Evolutionary conservation across 202 grass and related monocot species (phyloP).

Genomic region (Panicum virgatum): DNA sequence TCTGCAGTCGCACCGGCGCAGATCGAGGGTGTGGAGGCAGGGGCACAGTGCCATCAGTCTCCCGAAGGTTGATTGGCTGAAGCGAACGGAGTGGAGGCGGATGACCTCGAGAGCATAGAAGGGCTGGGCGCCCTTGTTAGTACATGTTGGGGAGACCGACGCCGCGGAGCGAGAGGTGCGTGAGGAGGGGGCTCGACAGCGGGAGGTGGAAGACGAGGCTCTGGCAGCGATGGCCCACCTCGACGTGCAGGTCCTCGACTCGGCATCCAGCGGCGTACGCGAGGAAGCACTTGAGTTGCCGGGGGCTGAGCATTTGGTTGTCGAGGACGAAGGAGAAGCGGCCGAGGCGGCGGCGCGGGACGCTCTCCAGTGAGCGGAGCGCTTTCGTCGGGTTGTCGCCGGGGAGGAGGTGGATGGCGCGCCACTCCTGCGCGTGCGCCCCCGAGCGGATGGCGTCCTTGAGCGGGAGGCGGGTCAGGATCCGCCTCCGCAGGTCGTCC

Average conservation of each 20-base stretch:
- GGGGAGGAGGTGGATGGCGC: constrained; percentile 1
- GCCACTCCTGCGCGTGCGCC: constrained; percentile 20
- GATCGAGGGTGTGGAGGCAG: constrained; percentile 38
- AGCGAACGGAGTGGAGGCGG: constrained; percentile 19
- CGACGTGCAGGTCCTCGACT: constrained; percentile 59
- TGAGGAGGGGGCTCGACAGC: constrained; percentile 22
- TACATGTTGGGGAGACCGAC: not conserved
- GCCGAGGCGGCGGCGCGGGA: constrained; percentile 8
- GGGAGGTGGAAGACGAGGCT: constrained; percentile 13
- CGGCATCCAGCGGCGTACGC: constrained; percentile 37
- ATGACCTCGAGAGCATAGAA: constrained; percentile 47
- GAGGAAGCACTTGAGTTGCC: constrained; percentile 27
- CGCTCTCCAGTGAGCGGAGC: not conserved
- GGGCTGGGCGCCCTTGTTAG: not conserved
- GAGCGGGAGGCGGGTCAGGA: constrained; percentile 32
- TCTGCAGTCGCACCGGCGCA: constrained; percentile 25
- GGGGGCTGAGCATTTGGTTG: not conserved
- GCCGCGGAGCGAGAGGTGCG: constrained; percentile 18
- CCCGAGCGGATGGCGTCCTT: constrained; percentile 33
- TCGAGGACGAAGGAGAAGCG: not conserved
- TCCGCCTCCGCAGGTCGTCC: not conserved
- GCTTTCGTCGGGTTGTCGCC: not conserved
- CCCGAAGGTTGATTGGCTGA: not conserved
- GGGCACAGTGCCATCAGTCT: constrained; percentile 20
- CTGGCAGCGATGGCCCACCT: not conserved